These are phyloP conservation scores for Croton laevigatus DNA, from an alignment of 441 rosid species.

Conservation along the genomic window DNA sequence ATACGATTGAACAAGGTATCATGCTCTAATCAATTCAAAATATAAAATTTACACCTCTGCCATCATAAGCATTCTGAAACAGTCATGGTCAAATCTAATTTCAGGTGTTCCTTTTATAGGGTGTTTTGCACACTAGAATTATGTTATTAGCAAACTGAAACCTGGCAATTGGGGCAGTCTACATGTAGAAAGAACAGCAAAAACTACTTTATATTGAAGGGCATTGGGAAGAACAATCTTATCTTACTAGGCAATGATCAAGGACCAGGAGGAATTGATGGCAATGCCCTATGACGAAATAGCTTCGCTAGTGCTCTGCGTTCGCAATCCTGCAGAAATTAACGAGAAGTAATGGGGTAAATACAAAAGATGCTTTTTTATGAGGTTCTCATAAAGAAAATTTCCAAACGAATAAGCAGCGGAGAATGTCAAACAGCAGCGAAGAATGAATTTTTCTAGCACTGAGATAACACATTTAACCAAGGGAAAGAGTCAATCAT, in stretches of 20 bases:
- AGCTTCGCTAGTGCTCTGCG: constrained; percentile 69
- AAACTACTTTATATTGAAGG: neutral
- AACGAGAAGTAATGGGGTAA: neutral
- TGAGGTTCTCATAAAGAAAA: neutral
- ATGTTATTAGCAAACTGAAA: neutral
- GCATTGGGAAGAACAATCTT: neutral
- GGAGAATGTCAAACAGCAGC: neutral
- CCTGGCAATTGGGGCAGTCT: neutral
- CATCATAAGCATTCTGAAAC: neutral
- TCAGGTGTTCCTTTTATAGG: neutral
- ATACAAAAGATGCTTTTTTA: neutral
- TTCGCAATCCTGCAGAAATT: constrained; percentile 78
- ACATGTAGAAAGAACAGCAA: neutral
- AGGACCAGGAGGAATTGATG: constrained; percentile 36
- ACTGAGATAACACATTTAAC: neutral
- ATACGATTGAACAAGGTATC: neutral
- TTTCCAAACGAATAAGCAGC: constrained; percentile 7
- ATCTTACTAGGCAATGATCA: constrained; percentile 29
- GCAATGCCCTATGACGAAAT: constrained; percentile 54
- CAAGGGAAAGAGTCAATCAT: neutral
- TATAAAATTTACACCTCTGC: neutral
- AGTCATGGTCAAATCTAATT: neutral
- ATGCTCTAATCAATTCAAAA: neutral
- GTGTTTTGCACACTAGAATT: neutral
- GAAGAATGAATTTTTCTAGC: neutral